A percentile compares a stretch with the other conserved stretches of the same genome.
Conservation (phyloP, 306 rosid genomes). For the Corylus heterophylla region DNA sequence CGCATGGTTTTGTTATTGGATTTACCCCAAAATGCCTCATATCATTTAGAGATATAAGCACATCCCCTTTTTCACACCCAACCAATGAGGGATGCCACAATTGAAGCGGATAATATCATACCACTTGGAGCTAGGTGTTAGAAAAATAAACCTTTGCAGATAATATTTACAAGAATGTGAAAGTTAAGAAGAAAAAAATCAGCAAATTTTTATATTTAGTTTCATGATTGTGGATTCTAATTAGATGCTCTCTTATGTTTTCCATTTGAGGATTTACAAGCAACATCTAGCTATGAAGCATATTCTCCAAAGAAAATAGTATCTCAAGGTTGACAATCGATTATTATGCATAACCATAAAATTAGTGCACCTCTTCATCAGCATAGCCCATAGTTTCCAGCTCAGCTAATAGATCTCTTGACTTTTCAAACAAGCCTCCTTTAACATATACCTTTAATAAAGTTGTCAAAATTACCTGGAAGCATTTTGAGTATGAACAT, state of each 20-base stretch:
- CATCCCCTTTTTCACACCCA: no score
- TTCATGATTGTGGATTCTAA: not conserved
- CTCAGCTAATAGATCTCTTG: conserved; percentile 67
- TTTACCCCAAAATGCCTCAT: no score
- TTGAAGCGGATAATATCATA: no score
- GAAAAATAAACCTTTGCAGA: not conserved
- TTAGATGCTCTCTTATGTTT: not conserved
- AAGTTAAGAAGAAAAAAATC: not conserved
- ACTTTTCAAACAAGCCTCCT: conserved; percentile 88
- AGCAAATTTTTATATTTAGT: not conserved
- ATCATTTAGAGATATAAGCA: no score
- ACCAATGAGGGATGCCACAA: no score
- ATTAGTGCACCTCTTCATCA: conserved; percentile 71
- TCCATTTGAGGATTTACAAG: not conserved
- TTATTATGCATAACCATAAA: conserved; percentile 13
- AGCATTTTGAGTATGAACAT: conserved; percentile 17
- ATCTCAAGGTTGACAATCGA: not conserved
- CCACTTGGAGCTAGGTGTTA: no score
- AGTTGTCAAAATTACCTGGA: conserved; percentile 89
- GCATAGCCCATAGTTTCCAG: conserved; percentile 76
- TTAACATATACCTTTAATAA: conserved; percentile 85
- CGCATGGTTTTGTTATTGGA: no score
- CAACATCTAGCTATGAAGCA: not conserved
- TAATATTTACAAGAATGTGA: not conserved
- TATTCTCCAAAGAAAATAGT: not conserved